phyloP scores from a whole-genome alignment of 352 stramenopile genomes.

The Phytophthora capsici region DNA sequence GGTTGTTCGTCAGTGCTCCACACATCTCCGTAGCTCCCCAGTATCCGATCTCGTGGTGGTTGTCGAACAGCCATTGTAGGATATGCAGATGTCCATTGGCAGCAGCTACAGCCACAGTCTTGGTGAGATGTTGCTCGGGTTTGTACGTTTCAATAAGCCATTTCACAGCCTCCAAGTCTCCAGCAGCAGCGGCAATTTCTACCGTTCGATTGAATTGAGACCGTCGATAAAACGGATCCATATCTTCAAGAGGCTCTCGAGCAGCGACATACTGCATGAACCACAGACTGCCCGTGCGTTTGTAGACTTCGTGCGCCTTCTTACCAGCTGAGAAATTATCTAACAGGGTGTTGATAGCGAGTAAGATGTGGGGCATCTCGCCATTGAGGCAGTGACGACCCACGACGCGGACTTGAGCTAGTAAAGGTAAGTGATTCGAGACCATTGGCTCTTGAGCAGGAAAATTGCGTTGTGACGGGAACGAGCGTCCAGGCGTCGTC shows the following conservation, averaged over 20 bases:
- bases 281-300: slow-evolving; percentile 25
- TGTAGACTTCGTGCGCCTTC: slow-evolving; percentile 27
- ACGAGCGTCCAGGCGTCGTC: neutral
- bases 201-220: slow-evolving; percentile 31
- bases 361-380: slow-evolving; percentile 28
- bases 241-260: slow-evolving; percentile 22
- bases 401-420: slow-evolving; percentile 23
- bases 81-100: slow-evolving; percentile 35
- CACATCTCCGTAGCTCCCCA: slow-evolving; percentile 42
- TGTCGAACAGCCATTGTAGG: slow-evolving; percentile 33
- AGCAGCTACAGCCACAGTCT: slow-evolving; percentile 28
- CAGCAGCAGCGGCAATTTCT: slow-evolving; percentile 19
- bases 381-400: slow-evolving; percentile 20
- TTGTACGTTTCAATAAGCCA: slow-evolving; percentile 35
- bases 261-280: slow-evolving; percentile 40
- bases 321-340: slow-evolving; percentile 31
- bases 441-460: slow-evolving; percentile 14
- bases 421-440: slow-evolving; percentile 27
- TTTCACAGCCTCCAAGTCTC: slow-evolving; percentile 28
- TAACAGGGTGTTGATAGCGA: slow-evolving; percentile 28
- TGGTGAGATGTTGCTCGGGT: slow-evolving; percentile 26
- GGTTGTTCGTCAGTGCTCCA: slow-evolving; percentile 34
- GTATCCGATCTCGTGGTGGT: slow-evolving; percentile 29
- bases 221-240: slow-evolving; percentile 36
- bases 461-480: slow-evolving; percentile 32